Conservation (phyloP, 805 yeast species). For the Ogataea pignaliae region DNA sequence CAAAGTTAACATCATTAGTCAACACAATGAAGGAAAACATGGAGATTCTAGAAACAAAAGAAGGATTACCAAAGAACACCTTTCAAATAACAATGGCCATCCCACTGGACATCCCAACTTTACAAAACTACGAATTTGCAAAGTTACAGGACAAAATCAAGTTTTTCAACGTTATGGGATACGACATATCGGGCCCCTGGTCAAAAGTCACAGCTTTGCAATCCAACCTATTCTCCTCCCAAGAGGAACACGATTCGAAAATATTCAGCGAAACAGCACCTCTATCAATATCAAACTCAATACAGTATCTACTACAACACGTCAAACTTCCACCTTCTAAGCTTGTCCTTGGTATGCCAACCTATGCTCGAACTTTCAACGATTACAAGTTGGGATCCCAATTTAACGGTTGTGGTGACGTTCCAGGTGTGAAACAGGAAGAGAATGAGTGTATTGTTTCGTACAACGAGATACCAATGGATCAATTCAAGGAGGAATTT, state of each 20-base stretch:
- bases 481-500: slow-evolving; percentile 37
- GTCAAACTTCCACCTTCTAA: slow-evolving; percentile 30
- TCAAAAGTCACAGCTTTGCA: slow-evolving; percentile 58
- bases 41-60: slow-evolving; percentile 31
- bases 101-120: slow-evolving; percentile 56
- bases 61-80: slow-evolving; percentile 14
- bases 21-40: slow-evolving; percentile 35
- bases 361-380: slow-evolving; percentile 55
- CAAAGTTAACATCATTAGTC: slow-evolving; percentile 40
- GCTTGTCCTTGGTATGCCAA: slow-evolving; percentile 80
- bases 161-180: slow-evolving; percentile 87
- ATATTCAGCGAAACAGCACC: slow-evolving; percentile 19
- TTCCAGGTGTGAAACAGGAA: slow-evolving; percentile 7
- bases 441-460: slow-evolving; percentile 19
- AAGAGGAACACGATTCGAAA: slow-evolving; percentile 3
- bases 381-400: slow-evolving; percentile 7
- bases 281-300: slow-evolving; percentile 42
- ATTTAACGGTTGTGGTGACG: slow-evolving; percentile 20
- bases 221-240: slow-evolving; percentile 50
- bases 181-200: slow-evolving; percentile 85
- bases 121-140: slow-evolving; percentile 38
- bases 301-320: slow-evolving; percentile 25
- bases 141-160: slow-evolving; percentile 57
- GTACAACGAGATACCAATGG: slow-evolving; percentile 22
- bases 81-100: slow-evolving; percentile 67